phyloP scores from a whole-genome alignment of 768 basidiomycete species.

The Cyclocybe cylindracea region DNA sequence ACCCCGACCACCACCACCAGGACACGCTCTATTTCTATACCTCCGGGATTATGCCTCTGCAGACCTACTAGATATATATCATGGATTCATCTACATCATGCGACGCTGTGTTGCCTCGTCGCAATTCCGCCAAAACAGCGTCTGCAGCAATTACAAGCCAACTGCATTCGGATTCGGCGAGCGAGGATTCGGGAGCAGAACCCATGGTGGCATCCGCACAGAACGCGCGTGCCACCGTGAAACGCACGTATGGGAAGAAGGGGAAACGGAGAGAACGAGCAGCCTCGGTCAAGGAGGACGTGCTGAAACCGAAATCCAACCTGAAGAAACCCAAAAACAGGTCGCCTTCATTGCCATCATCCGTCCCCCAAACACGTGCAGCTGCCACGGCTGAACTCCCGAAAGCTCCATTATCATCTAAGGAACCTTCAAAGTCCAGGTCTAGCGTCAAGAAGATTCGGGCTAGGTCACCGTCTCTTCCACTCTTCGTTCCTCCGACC shows the following conservation, averaged over 20 bases:
- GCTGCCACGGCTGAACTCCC: not conserved
- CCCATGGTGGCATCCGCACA: not conserved
- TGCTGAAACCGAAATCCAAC: not conserved
- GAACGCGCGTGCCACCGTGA: not conserved
- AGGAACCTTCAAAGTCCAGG: not conserved
- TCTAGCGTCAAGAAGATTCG: no score
- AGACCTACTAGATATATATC: not conserved
- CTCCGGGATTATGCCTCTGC: not conserved
- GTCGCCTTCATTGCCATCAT: slow-evolving; percentile 3
- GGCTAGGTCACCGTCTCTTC: no score
- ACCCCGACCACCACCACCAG: not conserved
- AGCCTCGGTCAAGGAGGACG: not conserved
- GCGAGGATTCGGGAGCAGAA: slow-evolving; percentile 18
- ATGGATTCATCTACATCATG: not conserved
- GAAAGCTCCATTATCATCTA: not conserved
- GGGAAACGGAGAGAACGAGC: not conserved
- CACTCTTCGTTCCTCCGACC: no score
- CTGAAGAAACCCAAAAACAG: not conserved
- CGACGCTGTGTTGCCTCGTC: slow-evolving; percentile 21
- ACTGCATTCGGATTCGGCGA: slow-evolving; percentile 21
- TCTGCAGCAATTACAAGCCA: slow-evolving; percentile 31
- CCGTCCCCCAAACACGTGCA: not conserved
- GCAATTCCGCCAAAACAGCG: slow-evolving; percentile 35
- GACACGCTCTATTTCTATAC: not conserved
- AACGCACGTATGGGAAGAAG: slow-evolving; percentile 5